Percentiles rank a stretch among this genome's conserved stretches.
These are phyloP conservation scores for Diaporthe eres DNA, from an alignment of 2,329 filamentous ascomycete species.

Conservation along the genomic window DNA sequence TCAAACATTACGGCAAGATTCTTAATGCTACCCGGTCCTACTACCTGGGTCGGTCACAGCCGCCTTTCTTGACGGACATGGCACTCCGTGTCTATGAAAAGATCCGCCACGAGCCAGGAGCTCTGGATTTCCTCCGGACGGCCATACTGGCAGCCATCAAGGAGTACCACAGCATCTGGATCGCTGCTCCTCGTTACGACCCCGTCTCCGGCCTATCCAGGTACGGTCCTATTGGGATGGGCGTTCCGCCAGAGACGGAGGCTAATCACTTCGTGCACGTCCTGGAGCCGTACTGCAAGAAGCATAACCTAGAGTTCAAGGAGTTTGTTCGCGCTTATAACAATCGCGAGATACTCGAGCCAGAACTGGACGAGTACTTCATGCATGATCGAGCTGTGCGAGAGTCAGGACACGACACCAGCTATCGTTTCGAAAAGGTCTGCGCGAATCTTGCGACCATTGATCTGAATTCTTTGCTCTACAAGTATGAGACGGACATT, in stretches of 20 bases:
- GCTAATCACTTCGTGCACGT: conserved; percentile 89
- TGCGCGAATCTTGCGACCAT: conserved; percentile 93
- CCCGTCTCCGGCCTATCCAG: conserved; percentile 83
- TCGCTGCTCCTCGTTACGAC: conserved; percentile 82
- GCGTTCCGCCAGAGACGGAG: conserved; percentile 93
- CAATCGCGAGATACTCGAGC: conserved; percentile 79
- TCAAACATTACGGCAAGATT: conserved; percentile 98
- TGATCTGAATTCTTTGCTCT: conserved; percentile 93
- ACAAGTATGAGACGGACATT: conserved; percentile 98
- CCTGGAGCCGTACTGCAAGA: conserved; percentile 84
- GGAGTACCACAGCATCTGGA: conserved; percentile 94
- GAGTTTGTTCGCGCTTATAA: conserved; percentile 95
- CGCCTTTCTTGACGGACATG: conserved; percentile 98
- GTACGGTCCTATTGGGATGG: conserved; percentile 86
- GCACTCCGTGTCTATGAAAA: conserved; percentile 92
- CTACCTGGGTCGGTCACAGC: conserved; percentile 94
- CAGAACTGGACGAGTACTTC: conserved; percentile 95
- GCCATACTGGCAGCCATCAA: conserved; percentile 95
- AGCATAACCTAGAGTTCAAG: conserved; percentile 84
- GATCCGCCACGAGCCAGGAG: conserved; percentile 87
- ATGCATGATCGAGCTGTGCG: conserved; percentile 95
- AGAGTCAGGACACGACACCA: conserved; percentile 97
- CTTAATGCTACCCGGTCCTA: conserved; percentile 97
- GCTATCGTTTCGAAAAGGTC: conserved; percentile 90
- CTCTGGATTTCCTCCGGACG: conserved; percentile 83